Conservation (phyloP, 1,284 basidiomycete species). For the Leccinum griseonigrum region DNA sequence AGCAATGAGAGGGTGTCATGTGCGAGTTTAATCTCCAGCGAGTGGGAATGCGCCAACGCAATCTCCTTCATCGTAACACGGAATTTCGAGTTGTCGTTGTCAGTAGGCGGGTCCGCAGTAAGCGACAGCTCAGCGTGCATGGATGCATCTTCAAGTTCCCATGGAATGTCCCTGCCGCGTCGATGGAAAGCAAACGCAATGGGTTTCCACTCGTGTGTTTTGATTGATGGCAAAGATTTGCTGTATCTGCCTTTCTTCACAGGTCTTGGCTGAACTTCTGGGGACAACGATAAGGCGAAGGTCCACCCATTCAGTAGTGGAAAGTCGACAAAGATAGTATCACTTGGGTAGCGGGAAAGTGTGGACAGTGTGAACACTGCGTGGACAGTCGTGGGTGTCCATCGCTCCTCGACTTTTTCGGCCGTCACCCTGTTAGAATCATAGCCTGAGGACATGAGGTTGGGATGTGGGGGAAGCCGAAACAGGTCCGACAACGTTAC, state of each 20-base stretch:
- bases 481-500: neutral
- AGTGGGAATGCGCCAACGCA: constrained; percentile 5
- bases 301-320: constrained; percentile 19
- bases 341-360: neutral
- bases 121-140: constrained; percentile 18
- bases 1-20: neutral
- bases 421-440: neutral
- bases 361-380: constrained; percentile 4
- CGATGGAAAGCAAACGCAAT: constrained; percentile 12
- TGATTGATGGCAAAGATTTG: too few relatives aligned
- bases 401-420: constrained; percentile 14
- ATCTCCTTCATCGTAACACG: constrained; percentile 7
- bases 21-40: neutral
- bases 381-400: constrained; percentile 14
- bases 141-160: constrained; percentile 10
- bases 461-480: neutral
- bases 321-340: constrained; percentile 4
- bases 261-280: neutral
- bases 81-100: neutral
- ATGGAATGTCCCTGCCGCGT: constrained; percentile 1
- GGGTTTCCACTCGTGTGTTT: constrained; percentile 7
- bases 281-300: constrained; percentile 16
- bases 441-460: neutral
- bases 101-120: neutral
- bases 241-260: neutral